Evolutionary conservation across 1,284 basidiomycete genomes (phyloP).

Genomic region (Taiwanofungus camphoratus): DNA sequence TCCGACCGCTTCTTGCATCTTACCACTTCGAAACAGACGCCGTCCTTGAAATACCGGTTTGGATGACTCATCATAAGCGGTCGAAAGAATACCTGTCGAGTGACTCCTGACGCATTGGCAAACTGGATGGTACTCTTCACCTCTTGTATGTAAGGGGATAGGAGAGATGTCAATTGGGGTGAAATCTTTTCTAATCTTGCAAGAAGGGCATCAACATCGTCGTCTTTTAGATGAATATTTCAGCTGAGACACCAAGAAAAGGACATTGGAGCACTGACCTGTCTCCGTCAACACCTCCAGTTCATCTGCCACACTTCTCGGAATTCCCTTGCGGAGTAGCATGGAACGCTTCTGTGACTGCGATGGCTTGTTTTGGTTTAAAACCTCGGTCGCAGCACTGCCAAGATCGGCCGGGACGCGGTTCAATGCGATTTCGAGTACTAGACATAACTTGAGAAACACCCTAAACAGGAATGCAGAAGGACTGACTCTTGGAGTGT

Average conservation of each 20-base stretch:
- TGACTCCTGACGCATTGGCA: slow-evolving; percentile 58
- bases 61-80: slow-evolving; percentile 68
- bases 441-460: slow-evolving; percentile 31
- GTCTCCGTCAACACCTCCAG: slow-evolving; percentile 61
- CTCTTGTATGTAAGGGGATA: slow-evolving; percentile 50
- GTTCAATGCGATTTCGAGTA: slow-evolving; percentile 56
- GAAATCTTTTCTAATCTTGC: slow-evolving; percentile 57
- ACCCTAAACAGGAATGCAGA: background rate
- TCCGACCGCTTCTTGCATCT: slow-evolving; percentile 63
- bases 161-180: slow-evolving; percentile 40
- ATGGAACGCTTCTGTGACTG: slow-evolving; percentile 62
- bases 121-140: slow-evolving; percentile 62
- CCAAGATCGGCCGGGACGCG: slow-evolving; percentile 53
- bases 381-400: slow-evolving; percentile 49
- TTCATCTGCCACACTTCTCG: slow-evolving; percentile 60
- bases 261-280: slow-evolving; percentile 34
- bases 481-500: slow-evolving; percentile 59
- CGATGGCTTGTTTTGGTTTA: slow-evolving; percentile 58
- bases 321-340: slow-evolving; percentile 60
- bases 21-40: slow-evolving; percentile 72
- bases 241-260: background rate
- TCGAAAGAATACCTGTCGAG: slow-evolving; percentile 56
- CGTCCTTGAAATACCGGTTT: slow-evolving; percentile 64
- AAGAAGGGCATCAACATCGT: slow-evolving; percentile 54
- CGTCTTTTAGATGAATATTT: slow-evolving; percentile 34